Evolutionary conservation across 306 rosid genomes (phyloP).

Genomic region (Acmispon strigosus): DNA sequence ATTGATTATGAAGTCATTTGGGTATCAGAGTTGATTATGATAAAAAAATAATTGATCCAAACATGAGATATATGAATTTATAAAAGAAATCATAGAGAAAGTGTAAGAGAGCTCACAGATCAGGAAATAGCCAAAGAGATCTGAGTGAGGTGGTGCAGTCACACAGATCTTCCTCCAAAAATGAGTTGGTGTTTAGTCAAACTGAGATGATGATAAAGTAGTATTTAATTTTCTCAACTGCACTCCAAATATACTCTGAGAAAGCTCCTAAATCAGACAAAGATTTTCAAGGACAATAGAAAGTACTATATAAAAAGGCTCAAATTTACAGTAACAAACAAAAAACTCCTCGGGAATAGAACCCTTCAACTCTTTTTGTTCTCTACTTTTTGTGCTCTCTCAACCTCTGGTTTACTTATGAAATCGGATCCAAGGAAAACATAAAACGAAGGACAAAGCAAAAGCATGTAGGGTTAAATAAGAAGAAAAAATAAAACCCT

Average conservation of each 20-base stretch:
- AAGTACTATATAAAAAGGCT: constrained; percentile 7
- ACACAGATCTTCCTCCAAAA: constrained; percentile 16
- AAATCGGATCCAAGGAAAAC: constrained; percentile 33
- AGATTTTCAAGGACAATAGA: constrained; percentile 20
- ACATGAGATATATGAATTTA: too few species aligned
- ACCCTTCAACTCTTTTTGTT: constrained; percentile 16
- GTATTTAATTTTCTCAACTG: constrained; percentile 5
- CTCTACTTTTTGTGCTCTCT: constrained; percentile 7
- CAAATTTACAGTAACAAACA: constrained; percentile 2
- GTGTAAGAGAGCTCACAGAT: constrained; percentile 38
- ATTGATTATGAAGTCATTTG: too few species aligned
- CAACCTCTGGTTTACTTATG: constrained; percentile 1
- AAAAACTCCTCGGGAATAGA: constrained; percentile 42
- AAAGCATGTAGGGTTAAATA: constrained; percentile 21
- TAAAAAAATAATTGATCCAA: too few species aligned
- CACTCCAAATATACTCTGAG: neutral
- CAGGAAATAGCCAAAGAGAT: constrained; percentile 10
- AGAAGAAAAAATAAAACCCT: constrained; percentile 33
- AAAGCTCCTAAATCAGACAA: constrained; percentile 29
- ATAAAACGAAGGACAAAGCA: neutral
- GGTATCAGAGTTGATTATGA: too few species aligned
- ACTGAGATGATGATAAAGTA: neutral
- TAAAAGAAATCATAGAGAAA: neutral
- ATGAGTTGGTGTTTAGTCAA: neutral
- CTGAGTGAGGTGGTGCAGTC: constrained; percentile 7